These are phyloP conservation scores for Boeremia lycopersici DNA, from an alignment of 2,329 filamentous ascomycete genomes.

Conservation along the genomic window DNA sequence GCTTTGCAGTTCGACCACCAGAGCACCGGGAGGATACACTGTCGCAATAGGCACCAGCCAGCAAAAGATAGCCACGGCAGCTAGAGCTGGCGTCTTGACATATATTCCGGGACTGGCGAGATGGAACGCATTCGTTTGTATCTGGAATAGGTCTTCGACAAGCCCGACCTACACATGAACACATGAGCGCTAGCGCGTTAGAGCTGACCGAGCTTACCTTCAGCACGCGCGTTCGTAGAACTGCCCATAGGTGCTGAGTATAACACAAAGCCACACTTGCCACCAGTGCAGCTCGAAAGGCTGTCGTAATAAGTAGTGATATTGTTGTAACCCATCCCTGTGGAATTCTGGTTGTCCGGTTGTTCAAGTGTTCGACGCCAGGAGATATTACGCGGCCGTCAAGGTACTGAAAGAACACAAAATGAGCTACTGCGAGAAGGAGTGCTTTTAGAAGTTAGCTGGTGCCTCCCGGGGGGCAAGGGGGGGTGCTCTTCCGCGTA, in stretches of 20 bases:
- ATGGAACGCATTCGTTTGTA: background rate
- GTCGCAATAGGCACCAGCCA: background rate
- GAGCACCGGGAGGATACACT: background rate
- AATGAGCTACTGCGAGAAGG: background rate
- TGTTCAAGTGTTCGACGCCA: no score
- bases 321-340: background rate
- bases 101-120: background rate
- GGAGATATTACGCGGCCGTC: background rate
- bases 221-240: background rate
- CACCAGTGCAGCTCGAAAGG: background rate
- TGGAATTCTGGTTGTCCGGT: background rate
- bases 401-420: background rate
- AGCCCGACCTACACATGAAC: no score
- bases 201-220: no score
- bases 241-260: background rate
- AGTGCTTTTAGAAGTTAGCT: no score
- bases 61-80: background rate
- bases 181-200: no score
- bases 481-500: background rate
- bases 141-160: background rate
- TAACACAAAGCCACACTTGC: background rate
- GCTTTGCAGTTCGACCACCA: background rate
- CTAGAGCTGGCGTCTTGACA: background rate
- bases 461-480: no score
- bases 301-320: background rate